Evolutionary conservation across 2,329 filamentous ascomycete species (phyloP), one percentile per base, ranked within the genome.

Genomic region (Alternaria angustiovoidea): DNA sequence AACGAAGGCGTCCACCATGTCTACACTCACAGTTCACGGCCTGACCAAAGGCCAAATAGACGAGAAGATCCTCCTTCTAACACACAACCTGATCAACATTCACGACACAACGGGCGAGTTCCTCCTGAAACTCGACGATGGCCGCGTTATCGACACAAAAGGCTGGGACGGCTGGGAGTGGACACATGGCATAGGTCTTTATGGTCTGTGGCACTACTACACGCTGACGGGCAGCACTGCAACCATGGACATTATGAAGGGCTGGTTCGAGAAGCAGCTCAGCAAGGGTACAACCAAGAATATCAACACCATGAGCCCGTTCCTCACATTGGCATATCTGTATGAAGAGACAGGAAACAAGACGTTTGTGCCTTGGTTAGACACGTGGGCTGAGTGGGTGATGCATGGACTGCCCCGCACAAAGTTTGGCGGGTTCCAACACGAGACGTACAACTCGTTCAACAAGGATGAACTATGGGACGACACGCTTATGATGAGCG

Each of bases 401-500:
- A 92, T 92, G 85, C 83, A 92, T 75, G 91, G 92, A 51, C 84
- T 94, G 28, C 87, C 87, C 12, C 84, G 90, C 41, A 94, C 91
- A 1, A 86, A 85, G 51, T 89, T 88, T 72, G 91, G 88, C 84
- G 72, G 89, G 58, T 91, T 93, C 82, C 90, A 93, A 77, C 91
- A 91, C 77, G 86, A 90, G 62, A 94, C 91, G 0, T 93, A 93
- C 68, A 79, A 89, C 32, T 85, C 87, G 2, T 84, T 86, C 64
- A 93, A 94, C 77, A 83, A 88, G 63, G 85, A 92, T 75, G 89
- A 94, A 80, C 83, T 94, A 22, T 94, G 91, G 91, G 91, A 93
- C 67, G 91, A 94, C 75, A 94, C 91, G 6, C 83, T 94, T 44
- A 94, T 94, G 91, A 94, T 94, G 91, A 93, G 90, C 0, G 91